Percentiles rank a stretch among this genome's conserved stretches.
Evolutionary conservation across 371 early-diverging fungal genomes (phyloP).

Genomic region (Mucor racemosus): DNA sequence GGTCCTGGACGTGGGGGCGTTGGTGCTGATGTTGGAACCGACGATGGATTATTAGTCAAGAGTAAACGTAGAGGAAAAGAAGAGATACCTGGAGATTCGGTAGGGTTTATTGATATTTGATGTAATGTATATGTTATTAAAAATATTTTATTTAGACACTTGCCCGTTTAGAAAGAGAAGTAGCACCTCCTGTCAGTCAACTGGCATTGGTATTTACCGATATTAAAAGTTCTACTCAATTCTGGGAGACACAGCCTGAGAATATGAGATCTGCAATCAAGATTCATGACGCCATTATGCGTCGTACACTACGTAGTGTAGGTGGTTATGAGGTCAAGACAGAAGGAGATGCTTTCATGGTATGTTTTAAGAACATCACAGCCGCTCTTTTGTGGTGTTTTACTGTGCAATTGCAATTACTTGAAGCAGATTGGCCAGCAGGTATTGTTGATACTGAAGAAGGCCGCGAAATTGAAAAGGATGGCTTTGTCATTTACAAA

Average conservation of each 20-base stretch:
- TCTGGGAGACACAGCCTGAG: slow-evolving; percentile 90
- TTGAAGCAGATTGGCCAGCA: slow-evolving; percentile 91
- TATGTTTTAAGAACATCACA: slow-evolving; percentile 86
- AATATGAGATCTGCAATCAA: slow-evolving; percentile 92
- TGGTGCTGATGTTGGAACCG: slow-evolving; percentile 11
- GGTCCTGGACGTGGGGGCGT: slow-evolving; percentile 29
- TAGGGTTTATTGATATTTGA: slow-evolving; percentile 7
- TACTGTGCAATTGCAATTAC: slow-evolving; percentile 82
- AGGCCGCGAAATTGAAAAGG: slow-evolving; percentile 75
- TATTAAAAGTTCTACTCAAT: slow-evolving; percentile 90
- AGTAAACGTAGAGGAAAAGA: slow-evolving; percentile 51
- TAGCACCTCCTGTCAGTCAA: slow-evolving; percentile 84
- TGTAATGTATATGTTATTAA: slow-evolving; percentile 1
- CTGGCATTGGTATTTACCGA: slow-evolving; percentile 94
- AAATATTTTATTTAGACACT: slow-evolving; percentile 35
- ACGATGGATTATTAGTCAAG: slow-evolving; percentile 37
- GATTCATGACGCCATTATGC: slow-evolving; percentile 88
- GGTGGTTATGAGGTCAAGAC: slow-evolving; percentile 98
- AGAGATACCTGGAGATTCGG: slow-evolving; percentile 57
- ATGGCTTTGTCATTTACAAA: slow-evolving; percentile 72
- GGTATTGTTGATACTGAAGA: slow-evolving; percentile 85
- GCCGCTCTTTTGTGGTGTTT: slow-evolving; percentile 92
- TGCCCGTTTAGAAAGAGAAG: slow-evolving; percentile 76
- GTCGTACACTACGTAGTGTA: slow-evolving; percentile 78
- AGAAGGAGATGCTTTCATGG: slow-evolving; percentile 97